Conservation (phyloP, 805 yeast species). For the Wickerhamiella qilinensis region DNA sequence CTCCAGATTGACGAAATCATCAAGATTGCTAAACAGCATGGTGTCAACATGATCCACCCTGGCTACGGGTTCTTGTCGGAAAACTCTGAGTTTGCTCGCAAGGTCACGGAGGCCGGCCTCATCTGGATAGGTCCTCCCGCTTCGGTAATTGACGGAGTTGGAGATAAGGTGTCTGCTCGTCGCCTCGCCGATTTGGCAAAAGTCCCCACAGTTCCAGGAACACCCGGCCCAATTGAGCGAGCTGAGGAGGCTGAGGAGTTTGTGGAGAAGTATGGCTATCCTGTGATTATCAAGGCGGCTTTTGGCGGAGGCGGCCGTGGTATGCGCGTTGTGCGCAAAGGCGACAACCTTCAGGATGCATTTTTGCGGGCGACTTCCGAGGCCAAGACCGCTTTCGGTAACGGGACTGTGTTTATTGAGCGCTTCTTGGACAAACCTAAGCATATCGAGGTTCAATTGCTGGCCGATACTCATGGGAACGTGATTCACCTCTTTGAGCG, state of each 20-base stretch:
- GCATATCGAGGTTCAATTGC: slow-evolving; percentile 92
- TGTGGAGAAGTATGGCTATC: slow-evolving; percentile 75
- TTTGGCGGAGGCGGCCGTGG: slow-evolving; percentile 99
- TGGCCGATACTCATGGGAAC: slow-evolving; percentile 88
- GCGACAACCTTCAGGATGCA: slow-evolving; percentile 84
- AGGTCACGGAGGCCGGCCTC: slow-evolving; percentile 79
- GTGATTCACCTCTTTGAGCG: slow-evolving; percentile 92
- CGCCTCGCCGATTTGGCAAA: slow-evolving; percentile 60
- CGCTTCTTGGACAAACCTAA: slow-evolving; percentile 89
- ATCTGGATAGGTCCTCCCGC: slow-evolving; percentile 94
- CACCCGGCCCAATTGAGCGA: slow-evolving; percentile 85
- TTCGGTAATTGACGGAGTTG: slow-evolving; percentile 79
- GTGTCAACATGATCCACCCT: slow-evolving; percentile 79
- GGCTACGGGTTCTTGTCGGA: slow-evolving; percentile 86
- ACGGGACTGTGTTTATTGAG: slow-evolving; percentile 96
- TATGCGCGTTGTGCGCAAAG: slow-evolving; percentile 97
- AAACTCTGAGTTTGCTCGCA: slow-evolving; percentile 83
- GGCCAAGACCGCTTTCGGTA: slow-evolving; percentile 91
- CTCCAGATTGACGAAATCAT: slow-evolving; percentile 91
- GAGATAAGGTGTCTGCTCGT: slow-evolving; percentile 95
- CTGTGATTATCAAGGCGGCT: slow-evolving; percentile 96
- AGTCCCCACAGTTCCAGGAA: slow-evolving; percentile 95
- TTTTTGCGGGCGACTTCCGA: slow-evolving; percentile 87
- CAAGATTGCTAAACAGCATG: slow-evolving; percentile 60
- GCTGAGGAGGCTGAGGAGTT: slow-evolving; percentile 66